Evolutionary conservation across 768 basidiomycete species (phyloP), one percentile per base, ranked within the genome.

Genomic region (Collybia sp.): DNA sequence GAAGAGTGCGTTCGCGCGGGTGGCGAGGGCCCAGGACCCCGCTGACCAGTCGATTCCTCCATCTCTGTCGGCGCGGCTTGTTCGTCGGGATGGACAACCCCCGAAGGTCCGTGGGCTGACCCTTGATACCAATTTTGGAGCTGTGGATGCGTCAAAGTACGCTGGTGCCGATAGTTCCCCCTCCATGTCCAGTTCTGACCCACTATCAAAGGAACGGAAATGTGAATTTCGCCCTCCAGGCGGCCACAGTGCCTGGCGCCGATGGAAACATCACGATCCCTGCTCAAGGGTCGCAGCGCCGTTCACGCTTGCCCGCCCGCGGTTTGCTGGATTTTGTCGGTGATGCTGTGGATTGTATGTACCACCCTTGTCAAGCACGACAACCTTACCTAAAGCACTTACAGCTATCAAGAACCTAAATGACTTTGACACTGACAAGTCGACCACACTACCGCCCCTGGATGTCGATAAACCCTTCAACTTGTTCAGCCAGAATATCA

Each of bases 71-170:
- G 40, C 44, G 35, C 48, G 51, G 19, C 47, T 68, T 35, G 45
- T 52, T 9, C 59, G 62, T 12, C 55, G 65, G 12, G 59, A 58
- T 44, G 60, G 56, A 15, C 42, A 40, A 10, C 18, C 38, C 0
- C 57, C 64, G 13, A 54, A 58, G 20, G 67, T 70, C 16, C 59
- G 64, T 30, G 65, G 60, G 5, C 52, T 73, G 12, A 53, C 53
- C 11, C 52, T 75, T 8, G 68, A 71, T 50, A 66, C 66, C 16
- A 59, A 72, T 43, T 73, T 68, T 47, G 45, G 49, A 20, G 55
- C 60, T 8, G 49, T 65, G 8, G 54, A 61, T 45, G 40, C 58
- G 15, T 41, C 51, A 13, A 45, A 50, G 55, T 55, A 34, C 36
- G 55, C 41, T 34, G 25, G 25, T 25, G 25, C 3, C 25, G 25